Conservation (phyloP, 2,329 filamentous ascomycete genomes). For the Fusarium stilboides region DNA sequence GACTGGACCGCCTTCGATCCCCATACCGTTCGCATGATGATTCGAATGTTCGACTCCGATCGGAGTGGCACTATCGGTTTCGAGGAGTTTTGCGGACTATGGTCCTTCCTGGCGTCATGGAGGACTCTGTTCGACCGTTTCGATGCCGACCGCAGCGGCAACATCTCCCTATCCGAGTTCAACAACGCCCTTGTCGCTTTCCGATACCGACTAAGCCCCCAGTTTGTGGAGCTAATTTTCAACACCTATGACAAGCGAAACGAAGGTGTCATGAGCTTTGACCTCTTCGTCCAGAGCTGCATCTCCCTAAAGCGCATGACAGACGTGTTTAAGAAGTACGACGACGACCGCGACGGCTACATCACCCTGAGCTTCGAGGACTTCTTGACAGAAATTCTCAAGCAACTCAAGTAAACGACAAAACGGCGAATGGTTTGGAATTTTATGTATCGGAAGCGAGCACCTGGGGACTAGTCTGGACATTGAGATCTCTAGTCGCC, state of each 20-base stretch:
- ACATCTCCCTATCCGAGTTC: slow-evolving; percentile 90
- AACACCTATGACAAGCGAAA: slow-evolving; percentile 86
- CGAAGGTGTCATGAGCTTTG: slow-evolving; percentile 86
- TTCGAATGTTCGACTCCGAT: slow-evolving; percentile 98
- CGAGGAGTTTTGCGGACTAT: slow-evolving; percentile 95
- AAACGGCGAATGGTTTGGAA: slow-evolving; percentile 8
- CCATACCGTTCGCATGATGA: slow-evolving; percentile 98
- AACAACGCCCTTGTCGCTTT: slow-evolving; percentile 92
- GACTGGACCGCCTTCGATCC: slow-evolving; percentile 96
- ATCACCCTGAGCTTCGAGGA: slow-evolving; percentile 88
- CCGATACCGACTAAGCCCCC: slow-evolving; percentile 88
- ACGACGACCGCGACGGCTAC: slow-evolving; percentile 95
- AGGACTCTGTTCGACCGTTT: slow-evolving; percentile 95
- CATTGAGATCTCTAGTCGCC: not conserved
- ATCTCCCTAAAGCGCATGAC: slow-evolving; percentile 99
- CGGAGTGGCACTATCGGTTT: slow-evolving; percentile 91
- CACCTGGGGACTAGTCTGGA: not conserved
- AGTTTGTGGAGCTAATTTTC: slow-evolving; percentile 90
- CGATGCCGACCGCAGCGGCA: slow-evolving; percentile 88
- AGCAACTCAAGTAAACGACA: slow-evolving; percentile 67
- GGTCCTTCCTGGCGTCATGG: slow-evolving; percentile 97
- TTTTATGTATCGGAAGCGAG: slow-evolving; percentile 3
- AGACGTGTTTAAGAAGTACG: slow-evolving; percentile 99
- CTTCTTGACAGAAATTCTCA: slow-evolving; percentile 79
- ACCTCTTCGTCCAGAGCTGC: slow-evolving; percentile 97